phyloP scores from a whole-genome alignment of 1,139 yeast species.

The Geotrichum phurueaensis region DNA sequence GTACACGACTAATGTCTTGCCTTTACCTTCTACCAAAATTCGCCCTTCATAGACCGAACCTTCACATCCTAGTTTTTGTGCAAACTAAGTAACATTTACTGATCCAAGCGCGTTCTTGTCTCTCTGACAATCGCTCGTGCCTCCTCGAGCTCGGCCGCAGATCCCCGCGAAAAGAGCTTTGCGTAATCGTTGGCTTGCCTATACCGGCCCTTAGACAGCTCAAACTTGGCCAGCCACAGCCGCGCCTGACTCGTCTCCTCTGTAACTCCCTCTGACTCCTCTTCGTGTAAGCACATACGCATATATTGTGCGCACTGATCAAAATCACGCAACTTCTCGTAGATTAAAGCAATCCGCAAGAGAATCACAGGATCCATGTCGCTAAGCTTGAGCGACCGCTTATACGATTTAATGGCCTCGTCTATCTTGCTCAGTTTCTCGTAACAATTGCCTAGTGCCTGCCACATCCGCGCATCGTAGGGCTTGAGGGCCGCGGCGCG shows the following conservation, averaged over 20 bases:
- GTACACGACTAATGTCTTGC: no score
- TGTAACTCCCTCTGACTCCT: conserved; percentile 51
- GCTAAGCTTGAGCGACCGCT: conserved; percentile 45
- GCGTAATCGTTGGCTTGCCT: conserved; percentile 71
- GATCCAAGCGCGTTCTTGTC: conserved; percentile 18
- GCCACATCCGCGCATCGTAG: conserved; percentile 92
- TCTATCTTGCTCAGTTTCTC: conserved; percentile 66
- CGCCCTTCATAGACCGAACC: neutral
- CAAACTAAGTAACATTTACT: neutral
- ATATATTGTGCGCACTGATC: conserved; percentile 58
- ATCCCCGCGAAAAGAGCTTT: conserved; percentile 65
- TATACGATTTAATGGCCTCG: conserved; percentile 56
- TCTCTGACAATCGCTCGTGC: conserved; percentile 81
- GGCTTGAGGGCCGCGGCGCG: conserved; percentile 87
- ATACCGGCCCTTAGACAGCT: conserved; percentile 52
- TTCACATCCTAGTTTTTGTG: neutral
- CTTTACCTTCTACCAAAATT: neutral
- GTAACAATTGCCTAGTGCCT: conserved; percentile 85
- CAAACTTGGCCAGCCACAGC: conserved; percentile 78
- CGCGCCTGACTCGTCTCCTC: conserved; percentile 80
- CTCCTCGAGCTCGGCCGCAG: conserved; percentile 82
- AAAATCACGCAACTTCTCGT: conserved; percentile 50
- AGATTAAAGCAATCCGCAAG: conserved; percentile 62
- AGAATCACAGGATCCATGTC: conserved; percentile 50
- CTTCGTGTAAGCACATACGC: conserved; percentile 65